These are phyloP conservation scores for Fagopyrum tataricum DNA, from an alignment of 148 eudicot genomes.

Conservation along the genomic window DNA sequence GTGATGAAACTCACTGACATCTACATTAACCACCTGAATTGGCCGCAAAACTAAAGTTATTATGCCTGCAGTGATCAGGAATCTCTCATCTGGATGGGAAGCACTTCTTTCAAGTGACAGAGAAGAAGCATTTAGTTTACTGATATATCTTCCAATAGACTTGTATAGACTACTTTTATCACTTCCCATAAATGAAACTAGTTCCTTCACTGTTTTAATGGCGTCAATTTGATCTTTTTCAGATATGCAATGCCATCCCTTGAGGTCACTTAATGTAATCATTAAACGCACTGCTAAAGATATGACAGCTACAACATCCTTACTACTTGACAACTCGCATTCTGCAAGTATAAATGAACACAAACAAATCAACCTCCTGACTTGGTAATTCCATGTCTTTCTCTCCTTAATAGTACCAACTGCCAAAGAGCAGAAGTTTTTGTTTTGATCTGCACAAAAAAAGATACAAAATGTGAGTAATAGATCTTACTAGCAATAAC, in stretches of 20 bases:
- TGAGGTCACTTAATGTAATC: conserved; percentile 66
- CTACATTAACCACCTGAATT: conserved; percentile 37
- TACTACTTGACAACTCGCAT: conserved; percentile 32
- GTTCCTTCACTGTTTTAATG: conserved; percentile 42
- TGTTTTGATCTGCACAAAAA: conserved; percentile 46
- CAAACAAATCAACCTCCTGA: conserved; percentile 57
- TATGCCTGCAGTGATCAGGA: conserved; percentile 83
- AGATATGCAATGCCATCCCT: conserved; percentile 62
- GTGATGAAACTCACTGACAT: conserved; percentile 23
- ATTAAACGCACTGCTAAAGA: conserved; percentile 70
- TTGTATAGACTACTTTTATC: conserved; percentile 50
- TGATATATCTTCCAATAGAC: conserved; percentile 64
- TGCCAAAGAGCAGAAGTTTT: conserved; percentile 65
- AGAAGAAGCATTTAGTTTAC: conserved; percentile 38
- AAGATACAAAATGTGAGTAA: not conserved
- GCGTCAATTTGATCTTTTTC: conserved; percentile 44
- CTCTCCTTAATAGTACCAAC: conserved; percentile 57
- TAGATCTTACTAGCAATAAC: not conserved
- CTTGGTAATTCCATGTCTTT: conserved; percentile 62
- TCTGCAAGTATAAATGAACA: conserved; percentile 62
- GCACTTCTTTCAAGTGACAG: conserved; percentile 25
- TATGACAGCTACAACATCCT: conserved; percentile 45
- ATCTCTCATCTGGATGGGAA: conserved; percentile 49
- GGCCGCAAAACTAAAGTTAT: conserved; percentile 74
- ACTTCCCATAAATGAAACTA: conserved; percentile 61